Percentiles rank a stretch among this genome's conserved stretches.
These are phyloP conservation scores for Neospermospora avenae DNA, from an alignment of 2,329 filamentous ascomycete species.

Conservation along the genomic window DNA sequence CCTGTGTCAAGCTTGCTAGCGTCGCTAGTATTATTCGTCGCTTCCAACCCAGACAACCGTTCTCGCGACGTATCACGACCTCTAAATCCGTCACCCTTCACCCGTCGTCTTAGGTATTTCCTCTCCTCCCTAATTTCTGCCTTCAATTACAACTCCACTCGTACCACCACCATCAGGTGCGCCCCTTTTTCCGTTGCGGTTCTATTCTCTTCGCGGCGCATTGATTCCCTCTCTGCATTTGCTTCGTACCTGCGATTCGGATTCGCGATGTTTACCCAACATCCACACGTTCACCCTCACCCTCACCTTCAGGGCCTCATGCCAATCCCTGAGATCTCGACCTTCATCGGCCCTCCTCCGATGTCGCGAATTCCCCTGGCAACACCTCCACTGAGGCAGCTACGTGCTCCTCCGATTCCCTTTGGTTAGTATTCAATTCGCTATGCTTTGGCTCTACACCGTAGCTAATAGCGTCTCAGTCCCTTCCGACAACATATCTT, in stretches of 20 bases:
- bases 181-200: not conserved
- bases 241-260: conserved; percentile 10
- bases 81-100: too few species aligned
- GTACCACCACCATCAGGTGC: not conserved
- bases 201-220: not conserved
- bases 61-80: too few species aligned
- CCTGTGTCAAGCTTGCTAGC: too few species aligned
- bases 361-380: too few species aligned
- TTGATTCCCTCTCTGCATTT: not conserved
- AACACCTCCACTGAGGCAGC: not conserved
- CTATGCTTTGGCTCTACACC: too few species aligned
- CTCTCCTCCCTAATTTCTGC: too few species aligned
- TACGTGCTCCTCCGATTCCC: not conserved
- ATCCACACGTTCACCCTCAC: not conserved
- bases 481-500: not conserved
- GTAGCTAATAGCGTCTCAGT: too few species aligned
- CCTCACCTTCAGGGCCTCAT: not conserved
- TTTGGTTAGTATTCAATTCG: not conserved
- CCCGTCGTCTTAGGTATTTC: too few species aligned
- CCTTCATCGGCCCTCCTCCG: not conserved
- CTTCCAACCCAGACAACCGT: too few species aligned
- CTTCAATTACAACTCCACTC: too few species aligned
- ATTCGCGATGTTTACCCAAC: not conserved
- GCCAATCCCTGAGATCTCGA: conserved; percentile 6
- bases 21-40: too few species aligned